These are phyloP conservation scores for Phialocephala sp. DNA, from an alignment of 2,329 filamentous ascomycete species.

Conservation along the genomic window DNA sequence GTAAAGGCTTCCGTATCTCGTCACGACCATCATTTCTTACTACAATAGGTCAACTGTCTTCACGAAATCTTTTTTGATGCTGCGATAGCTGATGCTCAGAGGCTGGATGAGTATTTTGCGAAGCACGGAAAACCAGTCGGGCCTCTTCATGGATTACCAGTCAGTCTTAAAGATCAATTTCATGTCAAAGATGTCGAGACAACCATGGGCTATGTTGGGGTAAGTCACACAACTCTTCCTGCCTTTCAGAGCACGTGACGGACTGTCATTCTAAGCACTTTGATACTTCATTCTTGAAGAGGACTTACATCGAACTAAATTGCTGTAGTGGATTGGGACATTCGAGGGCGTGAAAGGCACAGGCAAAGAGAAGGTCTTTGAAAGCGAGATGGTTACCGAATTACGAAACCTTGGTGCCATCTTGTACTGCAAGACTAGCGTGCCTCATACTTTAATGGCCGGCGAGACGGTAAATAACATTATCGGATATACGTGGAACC, in stretches of 20 bases:
- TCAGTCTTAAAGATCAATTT: slow-evolving; percentile 48
- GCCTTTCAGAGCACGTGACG: no score
- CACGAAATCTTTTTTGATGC: slow-evolving; percentile 62
- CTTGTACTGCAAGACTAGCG: slow-evolving; percentile 49
- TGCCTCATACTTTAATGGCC: slow-evolving; percentile 48
- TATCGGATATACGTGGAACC: slow-evolving; percentile 47
- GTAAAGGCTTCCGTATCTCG: slow-evolving; percentile 50
- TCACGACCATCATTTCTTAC: slow-evolving; percentile 47
- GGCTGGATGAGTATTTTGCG: slow-evolving; percentile 56
- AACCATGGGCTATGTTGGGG: slow-evolving; percentile 66
- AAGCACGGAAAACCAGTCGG: slow-evolving; percentile 45
- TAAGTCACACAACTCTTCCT: slow-evolving; percentile 18
- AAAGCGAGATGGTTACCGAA: slow-evolving; percentile 54
- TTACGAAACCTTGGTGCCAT: slow-evolving; percentile 48
- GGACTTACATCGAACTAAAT: slow-evolving; percentile 9
- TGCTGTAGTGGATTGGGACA: slow-evolving; percentile 59
- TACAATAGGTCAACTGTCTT: slow-evolving; percentile 59
- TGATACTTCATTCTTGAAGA: background rate
- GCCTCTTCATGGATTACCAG: slow-evolving; percentile 49
- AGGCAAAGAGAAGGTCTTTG: slow-evolving; percentile 54
- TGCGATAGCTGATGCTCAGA: slow-evolving; percentile 55
- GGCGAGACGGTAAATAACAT: slow-evolving; percentile 52
- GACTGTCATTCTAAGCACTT: no score
- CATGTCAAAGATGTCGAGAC: slow-evolving; percentile 43
- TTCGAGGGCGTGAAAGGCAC: slow-evolving; percentile 60